phyloP scores from a whole-genome alignment of 805 yeast species.

The Spathaspora arborariae region DNA sequence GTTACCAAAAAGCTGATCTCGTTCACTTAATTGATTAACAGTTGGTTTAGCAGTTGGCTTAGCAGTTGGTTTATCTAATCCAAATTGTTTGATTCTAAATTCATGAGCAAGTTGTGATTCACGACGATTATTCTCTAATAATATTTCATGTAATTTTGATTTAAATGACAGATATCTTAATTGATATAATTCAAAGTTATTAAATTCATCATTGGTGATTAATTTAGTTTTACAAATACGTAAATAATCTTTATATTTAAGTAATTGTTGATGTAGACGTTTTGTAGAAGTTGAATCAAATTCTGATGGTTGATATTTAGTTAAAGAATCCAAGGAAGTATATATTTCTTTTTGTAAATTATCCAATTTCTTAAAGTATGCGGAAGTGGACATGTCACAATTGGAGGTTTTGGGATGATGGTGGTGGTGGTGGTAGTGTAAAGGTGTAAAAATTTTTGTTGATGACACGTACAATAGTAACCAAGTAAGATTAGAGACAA shows the following conservation, averaged over 20 bases:
- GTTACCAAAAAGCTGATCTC: conserved; percentile 21
- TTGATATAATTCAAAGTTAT: conserved; percentile 3
- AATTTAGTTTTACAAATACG: conserved; percentile 12
- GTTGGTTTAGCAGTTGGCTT: no score
- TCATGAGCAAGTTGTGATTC: conserved; percentile 27
- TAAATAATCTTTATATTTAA: conserved; percentile 8
- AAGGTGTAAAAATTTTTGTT: no score
- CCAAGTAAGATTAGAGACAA: no score
- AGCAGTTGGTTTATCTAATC: not conserved
- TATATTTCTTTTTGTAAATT: conserved; percentile 5
- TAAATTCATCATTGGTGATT: conserved; percentile 1
- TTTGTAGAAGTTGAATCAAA: not conserved
- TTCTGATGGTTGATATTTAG: not conserved
- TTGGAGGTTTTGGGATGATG: no score
- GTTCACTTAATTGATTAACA: not conserved
- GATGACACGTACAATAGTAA: no score
- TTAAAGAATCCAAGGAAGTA: conserved; percentile 3
- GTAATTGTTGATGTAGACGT: conserved; percentile 4
- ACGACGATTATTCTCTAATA: conserved; percentile 21
- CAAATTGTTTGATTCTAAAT: conserved; percentile 26
- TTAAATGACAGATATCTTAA: conserved; percentile 19
- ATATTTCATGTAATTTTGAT: conserved; percentile 24
- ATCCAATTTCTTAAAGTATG: conserved; percentile 5
- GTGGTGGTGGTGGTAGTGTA: no score
- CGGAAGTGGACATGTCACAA: not conserved